phyloP scores from a whole-genome alignment of 768 basidiomycete species.

The Phylloporus arenicola region DNA sequence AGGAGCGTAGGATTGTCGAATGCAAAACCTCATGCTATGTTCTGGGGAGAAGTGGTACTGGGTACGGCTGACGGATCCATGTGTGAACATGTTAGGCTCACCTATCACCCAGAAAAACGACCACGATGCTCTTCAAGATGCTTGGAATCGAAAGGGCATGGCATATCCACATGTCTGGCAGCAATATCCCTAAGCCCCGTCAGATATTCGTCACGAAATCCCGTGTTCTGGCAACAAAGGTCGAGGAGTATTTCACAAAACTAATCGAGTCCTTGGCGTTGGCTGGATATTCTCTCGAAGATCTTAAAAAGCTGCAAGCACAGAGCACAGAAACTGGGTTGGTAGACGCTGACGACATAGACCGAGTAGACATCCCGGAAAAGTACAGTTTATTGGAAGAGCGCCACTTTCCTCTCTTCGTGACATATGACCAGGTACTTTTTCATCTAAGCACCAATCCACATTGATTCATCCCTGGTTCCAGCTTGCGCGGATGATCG shows the following conservation, averaged over 20 bases:
- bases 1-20: conserved; percentile 55
- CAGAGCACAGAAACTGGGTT: conserved; percentile 7
- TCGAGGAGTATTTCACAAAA: conserved; percentile 58
- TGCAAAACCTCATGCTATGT: conserved; percentile 59
- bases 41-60: no score
- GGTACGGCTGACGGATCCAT: conserved; percentile 34
- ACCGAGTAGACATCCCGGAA: conserved; percentile 30
- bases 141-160: conserved; percentile 56
- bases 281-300: conserved; percentile 31
- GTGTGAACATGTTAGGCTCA: neutral
- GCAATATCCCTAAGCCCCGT: conserved; percentile 43
- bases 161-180: conserved; percentile 25
- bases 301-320: conserved; percentile 31
- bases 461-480: neutral
- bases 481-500: conserved; percentile 25
- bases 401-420: conserved; percentile 62
- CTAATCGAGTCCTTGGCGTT: conserved; percentile 41
- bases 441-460: neutral
- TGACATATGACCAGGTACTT: conserved; percentile 58
- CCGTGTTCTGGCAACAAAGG: conserved; percentile 59
- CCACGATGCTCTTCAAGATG: conserved; percentile 75
- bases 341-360: no score
- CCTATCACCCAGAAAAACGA: conserved; percentile 52
- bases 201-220: conserved; percentile 76
- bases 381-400: conserved; percentile 53